Evolutionary conservation across 768 basidiomycete species (phyloP).

Genomic region (Lactarius trivialis): DNA sequence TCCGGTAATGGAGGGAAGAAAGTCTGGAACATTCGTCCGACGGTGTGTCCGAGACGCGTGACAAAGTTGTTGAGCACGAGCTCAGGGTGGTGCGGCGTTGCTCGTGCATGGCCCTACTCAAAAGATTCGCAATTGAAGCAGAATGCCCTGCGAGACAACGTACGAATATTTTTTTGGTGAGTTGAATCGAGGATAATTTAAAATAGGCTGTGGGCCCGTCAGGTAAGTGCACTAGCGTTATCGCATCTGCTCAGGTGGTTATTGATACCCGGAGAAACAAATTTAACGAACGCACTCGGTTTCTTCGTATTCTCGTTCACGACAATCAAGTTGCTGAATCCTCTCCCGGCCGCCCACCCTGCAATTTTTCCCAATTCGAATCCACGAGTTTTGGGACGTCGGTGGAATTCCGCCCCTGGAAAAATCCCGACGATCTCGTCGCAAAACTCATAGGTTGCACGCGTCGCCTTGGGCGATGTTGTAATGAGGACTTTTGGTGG

Average conservation of each 20-base stretch:
- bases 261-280: constrained; percentile 10
- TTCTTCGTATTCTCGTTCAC: constrained; percentile 95
- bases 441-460: constrained; percentile 85
- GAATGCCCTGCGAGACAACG: constrained; percentile 25
- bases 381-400: constrained; percentile 80
- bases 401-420: constrained; percentile 86
- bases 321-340: constrained; percentile 83
- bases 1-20: constrained; percentile 93
- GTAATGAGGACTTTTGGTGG: constrained; percentile 89
- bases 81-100: constrained; percentile 91
- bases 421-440: constrained; percentile 86
- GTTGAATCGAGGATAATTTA: constrained; percentile 82
- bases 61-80: constrained; percentile 92
- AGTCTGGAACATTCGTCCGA: constrained; percentile 94
- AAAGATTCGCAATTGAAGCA: not conserved
- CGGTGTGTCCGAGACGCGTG: constrained; percentile 86
- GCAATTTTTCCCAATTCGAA: constrained; percentile 90
- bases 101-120: constrained; percentile 78
- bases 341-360: constrained; percentile 85
- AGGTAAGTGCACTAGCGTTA: constrained; percentile 87
- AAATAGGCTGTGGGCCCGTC: constrained; percentile 93
- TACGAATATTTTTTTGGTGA: constrained; percentile 83
- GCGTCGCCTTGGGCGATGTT: constrained; percentile 84
- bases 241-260: constrained; percentile 56
- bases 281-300: constrained; percentile 46